A percentile compares a stretch with the other conserved stretches of the same genome.
phyloP scores from a whole-genome alignment of 1,139 yeast genomes.

The Yamadazyma diddensiae region DNA sequence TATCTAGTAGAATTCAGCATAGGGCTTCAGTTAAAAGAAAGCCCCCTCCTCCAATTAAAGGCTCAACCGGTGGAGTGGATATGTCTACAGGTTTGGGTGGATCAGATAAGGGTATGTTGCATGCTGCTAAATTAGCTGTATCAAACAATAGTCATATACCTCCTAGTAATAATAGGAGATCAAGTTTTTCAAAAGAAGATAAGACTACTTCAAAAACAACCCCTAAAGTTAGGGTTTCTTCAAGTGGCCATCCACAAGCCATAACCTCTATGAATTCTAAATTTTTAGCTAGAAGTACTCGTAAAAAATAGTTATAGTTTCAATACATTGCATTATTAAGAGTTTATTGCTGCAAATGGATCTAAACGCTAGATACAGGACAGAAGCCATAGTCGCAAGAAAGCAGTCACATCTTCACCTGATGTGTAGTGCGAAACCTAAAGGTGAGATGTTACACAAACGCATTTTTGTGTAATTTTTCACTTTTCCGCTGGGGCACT shows the following conservation, averaged over 20 bases:
- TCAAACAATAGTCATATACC: constrained; percentile 27
- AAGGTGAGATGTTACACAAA: constrained; percentile 4
- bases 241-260: constrained; percentile 13
- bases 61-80: constrained; percentile 20
- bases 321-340: too few relatives aligned
- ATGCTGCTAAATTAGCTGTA: constrained; percentile 48
- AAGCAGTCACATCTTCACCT: constrained; percentile 13
- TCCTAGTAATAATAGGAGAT: constrained; percentile 27
- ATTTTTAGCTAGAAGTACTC: constrained; percentile 40
- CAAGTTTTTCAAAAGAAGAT: constrained; percentile 38
- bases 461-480: constrained; percentile 13
- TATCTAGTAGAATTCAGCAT: constrained; percentile 12
- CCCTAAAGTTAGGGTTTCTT: constrained; percentile 2
- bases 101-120: constrained; percentile 29
- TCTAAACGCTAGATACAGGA: too few relatives aligned
- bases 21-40: constrained; percentile 24
- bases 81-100: constrained; percentile 36
- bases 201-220: constrained; percentile 9
- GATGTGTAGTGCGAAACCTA: constrained; percentile 4
- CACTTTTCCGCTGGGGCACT: constrained; percentile 7
- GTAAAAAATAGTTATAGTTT: constrained; percentile 28
- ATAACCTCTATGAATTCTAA: constrained; percentile 43
- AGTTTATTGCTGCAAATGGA: too few relatives aligned
- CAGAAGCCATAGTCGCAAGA: too few relatives aligned
- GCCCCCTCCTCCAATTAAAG: constrained; percentile 35